These are phyloP conservation scores for Phialophora verrucosa DNA, from an alignment of 2,329 filamentous ascomycete genomes.

Conservation along the genomic window DNA sequence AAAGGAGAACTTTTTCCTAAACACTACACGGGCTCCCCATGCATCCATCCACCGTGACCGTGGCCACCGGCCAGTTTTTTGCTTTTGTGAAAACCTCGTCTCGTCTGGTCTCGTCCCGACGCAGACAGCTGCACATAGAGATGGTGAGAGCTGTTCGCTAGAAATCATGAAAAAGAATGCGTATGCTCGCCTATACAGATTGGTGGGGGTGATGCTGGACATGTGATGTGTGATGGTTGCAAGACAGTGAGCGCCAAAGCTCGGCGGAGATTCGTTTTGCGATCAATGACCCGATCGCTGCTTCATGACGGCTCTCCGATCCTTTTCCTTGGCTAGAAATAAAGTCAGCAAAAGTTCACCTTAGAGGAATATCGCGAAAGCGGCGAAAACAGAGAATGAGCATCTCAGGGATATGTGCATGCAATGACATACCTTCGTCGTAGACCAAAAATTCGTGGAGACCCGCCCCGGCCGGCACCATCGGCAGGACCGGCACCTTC, in stretches of 20 bases:
- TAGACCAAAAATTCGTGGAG: conserved; percentile 94
- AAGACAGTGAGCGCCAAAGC: background rate
- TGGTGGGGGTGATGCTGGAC: background rate
- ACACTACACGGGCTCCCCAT: background rate
- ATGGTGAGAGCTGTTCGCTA: background rate
- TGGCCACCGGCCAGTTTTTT: background rate
- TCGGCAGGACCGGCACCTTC: conserved; percentile 84
- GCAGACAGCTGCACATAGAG: background rate
- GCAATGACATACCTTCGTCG: conserved; percentile 69
- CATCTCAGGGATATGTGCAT: background rate
- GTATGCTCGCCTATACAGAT: conserved; percentile 22
- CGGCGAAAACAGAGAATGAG: background rate
- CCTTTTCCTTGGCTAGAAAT: conserved; percentile 67
- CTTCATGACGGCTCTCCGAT: conserved; percentile 70
- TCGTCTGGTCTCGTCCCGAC: background rate
- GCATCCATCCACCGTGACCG: background rate
- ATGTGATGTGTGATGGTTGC: background rate
- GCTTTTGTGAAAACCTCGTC: background rate
- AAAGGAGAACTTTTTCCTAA: background rate
- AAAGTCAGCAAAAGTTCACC: background rate
- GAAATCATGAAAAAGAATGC: conserved; percentile 11
- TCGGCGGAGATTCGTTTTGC: background rate
- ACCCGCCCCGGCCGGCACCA: conserved; percentile 87
- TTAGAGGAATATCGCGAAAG: conserved; percentile 19
- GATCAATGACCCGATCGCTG: conserved; percentile 29